Evolutionary conservation across 2,329 filamentous ascomycete genomes (phyloP).

Genomic region (Colletotrichum sp.): DNA sequence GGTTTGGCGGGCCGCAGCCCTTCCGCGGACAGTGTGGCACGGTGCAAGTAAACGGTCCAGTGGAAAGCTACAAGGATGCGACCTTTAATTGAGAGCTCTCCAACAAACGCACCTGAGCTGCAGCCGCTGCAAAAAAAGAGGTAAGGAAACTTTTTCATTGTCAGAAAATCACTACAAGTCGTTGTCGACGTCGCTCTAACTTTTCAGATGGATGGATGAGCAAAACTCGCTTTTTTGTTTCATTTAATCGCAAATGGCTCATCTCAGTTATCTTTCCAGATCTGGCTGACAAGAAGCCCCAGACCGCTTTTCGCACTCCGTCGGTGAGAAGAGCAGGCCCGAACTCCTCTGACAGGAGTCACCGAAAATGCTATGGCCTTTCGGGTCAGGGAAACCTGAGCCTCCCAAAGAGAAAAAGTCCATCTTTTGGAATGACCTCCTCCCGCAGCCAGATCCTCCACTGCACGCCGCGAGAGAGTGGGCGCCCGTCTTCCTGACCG

Average conservation of each 20-base stretch:
- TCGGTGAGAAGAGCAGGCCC: neutral
- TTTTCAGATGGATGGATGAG: neutral
- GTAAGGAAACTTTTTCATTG: neutral
- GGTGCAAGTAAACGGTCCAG: neutral
- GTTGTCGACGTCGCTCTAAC: neutral
- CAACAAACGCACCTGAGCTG: neutral
- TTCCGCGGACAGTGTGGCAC: neutral
- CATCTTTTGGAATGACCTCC: constrained; percentile 18
- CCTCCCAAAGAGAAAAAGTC: constrained; percentile 29
- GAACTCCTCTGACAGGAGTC: constrained; percentile 2
- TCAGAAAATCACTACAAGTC: neutral
- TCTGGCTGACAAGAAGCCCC: neutral
- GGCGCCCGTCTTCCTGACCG: constrained; percentile 49
- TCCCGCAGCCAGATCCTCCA: constrained; percentile 32
- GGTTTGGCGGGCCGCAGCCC: constrained; percentile 7
- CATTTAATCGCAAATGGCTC: neutral
- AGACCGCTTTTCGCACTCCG: neutral
- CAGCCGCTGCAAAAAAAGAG: neutral
- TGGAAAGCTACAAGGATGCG: neutral
- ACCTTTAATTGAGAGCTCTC: neutral
- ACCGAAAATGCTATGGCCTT: constrained; percentile 36
- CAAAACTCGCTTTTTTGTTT: neutral
- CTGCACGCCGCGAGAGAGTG: constrained; percentile 58
- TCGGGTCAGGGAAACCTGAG: constrained; percentile 15
- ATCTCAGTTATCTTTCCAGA: neutral